Conservation (phyloP, 768 basidiomycete genomes). For the Leucocoprinus leucothites region DNA sequence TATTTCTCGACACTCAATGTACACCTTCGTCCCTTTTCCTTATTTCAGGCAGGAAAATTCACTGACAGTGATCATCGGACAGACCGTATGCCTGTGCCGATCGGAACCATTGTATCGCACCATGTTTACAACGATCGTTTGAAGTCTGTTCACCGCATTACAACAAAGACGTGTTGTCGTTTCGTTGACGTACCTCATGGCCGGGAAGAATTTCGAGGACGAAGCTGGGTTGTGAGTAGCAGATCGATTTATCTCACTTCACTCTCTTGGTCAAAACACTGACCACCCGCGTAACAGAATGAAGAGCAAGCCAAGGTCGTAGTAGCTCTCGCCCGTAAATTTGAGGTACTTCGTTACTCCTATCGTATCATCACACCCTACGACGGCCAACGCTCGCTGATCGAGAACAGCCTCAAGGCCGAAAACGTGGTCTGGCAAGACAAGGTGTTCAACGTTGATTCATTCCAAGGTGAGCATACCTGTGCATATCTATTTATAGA, state of each 20-base stretch:
- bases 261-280: background rate
- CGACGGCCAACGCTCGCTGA: conserved; percentile 56
- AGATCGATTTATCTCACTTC: conserved; percentile 5
- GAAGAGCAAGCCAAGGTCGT: conserved; percentile 43
- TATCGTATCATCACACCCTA: conserved; percentile 74
- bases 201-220: conserved; percentile 25
- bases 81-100: conserved; percentile 64
- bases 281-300: conserved; percentile 40
- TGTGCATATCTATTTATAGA: background rate
- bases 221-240: conserved; percentile 35
- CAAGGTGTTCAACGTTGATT: conserved; percentile 73
- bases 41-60: background rate
- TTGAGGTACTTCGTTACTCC: conserved; percentile 32
- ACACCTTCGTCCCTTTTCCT: conserved; percentile 17
- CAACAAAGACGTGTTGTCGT: conserved; percentile 36
- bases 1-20: conserved; percentile 66
- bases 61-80: background rate
- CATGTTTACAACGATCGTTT: conserved; percentile 55
- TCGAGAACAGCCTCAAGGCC: conserved; percentile 49
- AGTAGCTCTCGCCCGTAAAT: conserved; percentile 40
- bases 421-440: conserved; percentile 50
- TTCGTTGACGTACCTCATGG: conserved; percentile 52
- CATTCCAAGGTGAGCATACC: conserved; percentile 60
- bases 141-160: conserved; percentile 40
- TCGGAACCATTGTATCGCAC: conserved; percentile 60